Evolutionary conservation across 306 rosid genomes (phyloP), one percentile per base, ranked within the genome.

Genomic region (Inga laurina): DNA sequence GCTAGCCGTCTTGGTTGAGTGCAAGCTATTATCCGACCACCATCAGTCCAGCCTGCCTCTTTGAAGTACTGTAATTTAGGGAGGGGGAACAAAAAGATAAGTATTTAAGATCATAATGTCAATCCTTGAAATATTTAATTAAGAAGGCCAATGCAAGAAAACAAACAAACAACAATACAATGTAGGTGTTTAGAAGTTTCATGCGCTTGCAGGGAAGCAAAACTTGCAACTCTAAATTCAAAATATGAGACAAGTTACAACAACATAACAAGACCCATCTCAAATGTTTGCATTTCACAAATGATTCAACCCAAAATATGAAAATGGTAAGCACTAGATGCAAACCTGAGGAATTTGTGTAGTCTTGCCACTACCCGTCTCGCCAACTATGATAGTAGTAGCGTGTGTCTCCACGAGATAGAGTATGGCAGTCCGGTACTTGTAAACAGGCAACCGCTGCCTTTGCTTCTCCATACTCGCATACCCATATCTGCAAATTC

Each of bases 291-390:
- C 76, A 45, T 72, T 49, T 22, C 76, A 46, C 18, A 79, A 27
- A 24, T 13, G 16, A 48, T 70, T 19, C 44, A 44, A 51, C 18
- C 18, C 32, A 62, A 35, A 13, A 67, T 45, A 66, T n/a, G 21
- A n/a, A 74, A 16, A 64, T 22, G 74, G 22, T 30, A 15, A 51
- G 49, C 52, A 70, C 5, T n/a, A 30, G 70, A 62, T 10, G 64
- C 3, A 39, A 82, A 90, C 98, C 97, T 95, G 98, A 87, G 98
- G 98, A 73, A 95, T 95, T 84, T 95, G 98, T 52, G 97, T 95
- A 79, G 97, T 95, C 79, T 95, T 95, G 14, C 98, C 98, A 46
- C 98, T 95, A 3, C 98, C 98, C 37, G 98, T 95, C 86, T 95
- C 98, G 30, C 98, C 98, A 16, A 95, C 98, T 12, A 95, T 83